Evolutionary conservation across 1,139 yeast species (phyloP).

Genomic region (Insectozyma bohioensis): DNA sequence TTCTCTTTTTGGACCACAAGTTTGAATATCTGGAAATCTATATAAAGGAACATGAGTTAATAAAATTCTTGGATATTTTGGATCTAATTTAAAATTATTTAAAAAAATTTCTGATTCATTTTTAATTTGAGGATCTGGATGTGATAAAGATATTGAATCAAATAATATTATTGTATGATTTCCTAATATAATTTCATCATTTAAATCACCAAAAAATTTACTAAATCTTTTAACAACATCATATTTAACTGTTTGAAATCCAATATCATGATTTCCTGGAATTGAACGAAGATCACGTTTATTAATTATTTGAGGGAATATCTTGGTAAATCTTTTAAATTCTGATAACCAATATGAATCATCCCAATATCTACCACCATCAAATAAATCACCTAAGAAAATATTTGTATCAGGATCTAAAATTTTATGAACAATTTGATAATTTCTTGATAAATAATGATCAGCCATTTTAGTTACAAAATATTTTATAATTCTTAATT

Average conservation of each 20-base stretch:
- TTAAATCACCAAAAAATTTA: slow-evolving; percentile 70
- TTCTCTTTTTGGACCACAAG: slow-evolving; percentile 51
- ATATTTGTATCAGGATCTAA: slow-evolving; percentile 76
- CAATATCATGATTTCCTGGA: slow-evolving; percentile 97
- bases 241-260: slow-evolving; percentile 70
- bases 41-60: slow-evolving; percentile 56
- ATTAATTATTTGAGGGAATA: slow-evolving; percentile 55
- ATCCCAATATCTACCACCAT: slow-evolving; percentile 91
- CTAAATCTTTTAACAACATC: slow-evolving; percentile 60
- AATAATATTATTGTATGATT: slow-evolving; percentile 76
- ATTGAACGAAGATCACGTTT: slow-evolving; percentile 55
- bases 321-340: slow-evolving; percentile 59
- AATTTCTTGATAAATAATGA: slow-evolving; percentile 76
- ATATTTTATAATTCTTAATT: slow-evolving; percentile 46
- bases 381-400: slow-evolving; percentile 89
- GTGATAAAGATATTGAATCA: slow-evolving; percentile 79
- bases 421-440: slow-evolving; percentile 55
- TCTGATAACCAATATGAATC: slow-evolving; percentile 67
- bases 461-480: slow-evolving; percentile 58
- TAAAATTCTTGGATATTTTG: slow-evolving; percentile 60
- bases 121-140: slow-evolving; percentile 26
- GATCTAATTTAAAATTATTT: slow-evolving; percentile 21
- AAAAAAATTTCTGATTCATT: slow-evolving; percentile 28
- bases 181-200: slow-evolving; percentile 56
- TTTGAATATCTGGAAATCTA: slow-evolving; percentile 29